These are phyloP conservation scores for Fusarium marasasianum DNA, from an alignment of 2,329 filamentous ascomycete species.

Conservation along the genomic window DNA sequence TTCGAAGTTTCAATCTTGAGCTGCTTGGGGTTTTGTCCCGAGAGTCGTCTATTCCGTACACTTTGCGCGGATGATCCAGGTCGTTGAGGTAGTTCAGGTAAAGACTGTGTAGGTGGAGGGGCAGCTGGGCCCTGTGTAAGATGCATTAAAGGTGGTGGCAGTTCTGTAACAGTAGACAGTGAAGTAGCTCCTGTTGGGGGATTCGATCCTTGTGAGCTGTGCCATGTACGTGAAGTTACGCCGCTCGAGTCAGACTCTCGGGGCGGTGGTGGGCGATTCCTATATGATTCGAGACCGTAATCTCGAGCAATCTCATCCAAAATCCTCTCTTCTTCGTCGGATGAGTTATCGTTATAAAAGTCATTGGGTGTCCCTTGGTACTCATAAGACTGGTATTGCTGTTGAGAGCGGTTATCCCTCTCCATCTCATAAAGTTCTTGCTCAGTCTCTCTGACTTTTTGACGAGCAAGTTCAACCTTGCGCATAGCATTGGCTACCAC, in stretches of 20 bases:
- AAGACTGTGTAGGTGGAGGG: constrained; percentile 60
- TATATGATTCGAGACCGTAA: constrained; percentile 83
- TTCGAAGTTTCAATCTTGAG: constrained; percentile 84
- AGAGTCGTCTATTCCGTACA: constrained; percentile 80
- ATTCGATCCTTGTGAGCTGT: constrained; percentile 80
- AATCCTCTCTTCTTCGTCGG: constrained; percentile 78
- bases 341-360: constrained; percentile 71
- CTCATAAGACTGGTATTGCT: constrained; percentile 41
- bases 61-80: constrained; percentile 53
- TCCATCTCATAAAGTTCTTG: constrained; percentile 63
- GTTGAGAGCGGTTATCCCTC: constrained; percentile 58
- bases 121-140: constrained; percentile 44
- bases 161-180: constrained; percentile 75
- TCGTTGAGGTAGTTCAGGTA: constrained; percentile 55
- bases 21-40: constrained; percentile 81
- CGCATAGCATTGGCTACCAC: constrained; percentile 66
- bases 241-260: constrained; percentile 85
- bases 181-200: constrained; percentile 56
- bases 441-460: constrained; percentile 78
- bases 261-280: constrained; percentile 69
- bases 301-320: constrained; percentile 89
- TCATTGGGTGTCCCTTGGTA: constrained; percentile 55
- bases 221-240: constrained; percentile 80
- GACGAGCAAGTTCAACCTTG: constrained; percentile 79
- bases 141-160: constrained; percentile 39